Evolutionary conservation across 805 yeast species (phyloP).

Genomic region (Candida verbasci): DNA sequence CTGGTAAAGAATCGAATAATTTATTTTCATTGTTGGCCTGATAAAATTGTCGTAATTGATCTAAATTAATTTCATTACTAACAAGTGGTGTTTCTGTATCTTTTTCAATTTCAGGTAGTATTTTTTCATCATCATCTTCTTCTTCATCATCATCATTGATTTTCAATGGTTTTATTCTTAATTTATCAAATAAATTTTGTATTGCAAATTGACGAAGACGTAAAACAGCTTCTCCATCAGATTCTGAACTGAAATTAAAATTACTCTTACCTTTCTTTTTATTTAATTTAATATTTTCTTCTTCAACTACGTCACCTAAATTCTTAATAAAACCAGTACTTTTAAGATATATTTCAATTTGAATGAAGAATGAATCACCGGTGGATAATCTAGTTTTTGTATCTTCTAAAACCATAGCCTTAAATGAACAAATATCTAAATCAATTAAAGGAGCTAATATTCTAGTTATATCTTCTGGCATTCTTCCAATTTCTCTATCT

Average conservation of each 20-base stretch:
- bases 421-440: constrained; percentile 48
- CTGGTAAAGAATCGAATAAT: constrained; percentile 54
- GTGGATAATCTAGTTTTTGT: constrained; percentile 51
- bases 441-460: constrained; percentile 64
- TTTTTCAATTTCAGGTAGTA: constrained; percentile 4
- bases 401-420: constrained; percentile 54
- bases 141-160: constrained; percentile 10
- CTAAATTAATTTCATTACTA: constrained; percentile 48
- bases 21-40: constrained; percentile 63
- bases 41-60: constrained; percentile 75
- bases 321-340: constrained; percentile 28
- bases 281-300: constrained; percentile 1
- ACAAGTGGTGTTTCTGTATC: constrained; percentile 15
- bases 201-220: constrained; percentile 55
- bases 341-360: constrained; percentile 60
- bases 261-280: constrained; percentile 13
- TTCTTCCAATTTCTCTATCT: constrained; percentile 68
- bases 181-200: constrained; percentile 48
- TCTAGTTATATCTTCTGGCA: constrained; percentile 65
- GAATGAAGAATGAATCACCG: constrained; percentile 74
- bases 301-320: constrained; percentile 9
- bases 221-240: constrained; percentile 46
- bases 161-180: constrained; percentile 31
- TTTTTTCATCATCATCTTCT: constrained; percentile 7
- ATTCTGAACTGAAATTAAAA: constrained; percentile 39